Conservation (phyloP, 2,329 filamentous ascomycete genomes). For the Taxawa tesnikishii region DNA sequence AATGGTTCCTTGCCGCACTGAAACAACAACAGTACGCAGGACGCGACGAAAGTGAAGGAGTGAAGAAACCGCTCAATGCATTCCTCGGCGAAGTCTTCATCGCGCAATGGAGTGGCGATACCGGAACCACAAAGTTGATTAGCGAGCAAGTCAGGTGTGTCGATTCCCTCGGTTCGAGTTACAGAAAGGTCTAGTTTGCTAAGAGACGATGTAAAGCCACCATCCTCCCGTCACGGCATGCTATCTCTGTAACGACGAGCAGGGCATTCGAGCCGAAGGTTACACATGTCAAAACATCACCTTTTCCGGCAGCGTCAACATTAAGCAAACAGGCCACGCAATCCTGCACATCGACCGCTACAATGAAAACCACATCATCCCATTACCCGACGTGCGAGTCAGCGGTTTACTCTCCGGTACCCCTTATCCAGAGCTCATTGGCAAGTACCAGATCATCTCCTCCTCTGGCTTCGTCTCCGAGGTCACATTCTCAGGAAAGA, state of each 20-base stretch:
- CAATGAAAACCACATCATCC: slow-evolving; percentile 32
- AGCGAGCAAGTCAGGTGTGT: slow-evolving; percentile 28
- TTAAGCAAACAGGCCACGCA: slow-evolving; percentile 35
- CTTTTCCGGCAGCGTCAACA: slow-evolving; percentile 30
- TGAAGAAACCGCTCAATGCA: slow-evolving; percentile 40
- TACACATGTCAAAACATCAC: slow-evolving; percentile 36
- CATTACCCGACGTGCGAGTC: slow-evolving; percentile 32
- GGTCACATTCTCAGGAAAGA: slow-evolving; percentile 32
- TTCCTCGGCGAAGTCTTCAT: slow-evolving; percentile 38
- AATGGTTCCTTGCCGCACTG: slow-evolving; percentile 36
- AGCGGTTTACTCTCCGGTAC: slow-evolving; percentile 29
- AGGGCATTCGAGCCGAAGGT: slow-evolving; percentile 30
- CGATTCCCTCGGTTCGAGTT: neutral
- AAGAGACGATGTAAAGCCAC: no score
- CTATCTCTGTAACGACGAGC: slow-evolving; percentile 32
- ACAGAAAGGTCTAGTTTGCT: no score
- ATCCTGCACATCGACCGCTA: slow-evolving; percentile 30
- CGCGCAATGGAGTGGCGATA: slow-evolving; percentile 19
- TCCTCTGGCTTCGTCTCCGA: slow-evolving; percentile 29
- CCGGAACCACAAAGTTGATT: slow-evolving; percentile 27
- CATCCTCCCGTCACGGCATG: slow-evolving; percentile 36
- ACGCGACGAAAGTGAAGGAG: slow-evolving; percentile 26
- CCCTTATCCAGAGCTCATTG: slow-evolving; percentile 31
- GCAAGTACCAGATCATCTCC: slow-evolving; percentile 27
- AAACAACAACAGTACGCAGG: slow-evolving; percentile 37